Evolutionary conservation across 495 filamentous ascomycete species (phyloP).

Genomic region (Podospora tetraspora): DNA sequence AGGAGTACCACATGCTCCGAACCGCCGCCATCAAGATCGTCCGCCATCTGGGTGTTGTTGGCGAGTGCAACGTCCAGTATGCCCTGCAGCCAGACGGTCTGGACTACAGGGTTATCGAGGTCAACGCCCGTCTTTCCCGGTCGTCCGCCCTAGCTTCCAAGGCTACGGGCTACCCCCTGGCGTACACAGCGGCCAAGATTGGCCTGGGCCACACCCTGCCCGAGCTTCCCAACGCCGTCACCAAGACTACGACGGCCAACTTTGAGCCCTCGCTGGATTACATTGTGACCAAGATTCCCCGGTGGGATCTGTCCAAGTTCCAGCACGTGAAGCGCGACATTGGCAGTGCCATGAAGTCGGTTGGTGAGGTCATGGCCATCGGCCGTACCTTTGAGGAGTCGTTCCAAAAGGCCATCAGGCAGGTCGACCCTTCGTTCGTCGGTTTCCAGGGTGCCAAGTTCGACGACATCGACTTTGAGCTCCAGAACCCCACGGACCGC

Average conservation of each 20-base stretch:
- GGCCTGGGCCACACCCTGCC: constrained; percentile 90
- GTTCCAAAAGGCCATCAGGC: constrained; percentile 97
- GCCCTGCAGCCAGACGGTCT: constrained; percentile 89
- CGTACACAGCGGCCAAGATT: constrained; percentile 96
- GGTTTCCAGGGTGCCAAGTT: constrained; percentile 96
- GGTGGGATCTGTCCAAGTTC: constrained; percentile 97
- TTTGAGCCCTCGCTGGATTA: constrained; percentile 97
- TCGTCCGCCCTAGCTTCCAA: constrained; percentile 97
- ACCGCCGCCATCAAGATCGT: constrained; percentile 96
- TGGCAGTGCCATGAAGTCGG: constrained; percentile 96
- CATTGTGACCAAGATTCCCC: constrained; percentile 95
- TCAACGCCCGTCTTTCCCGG: constrained; percentile 93
- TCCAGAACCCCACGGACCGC: constrained; percentile 88
- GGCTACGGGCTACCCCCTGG: constrained; percentile 93
- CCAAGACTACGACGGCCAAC: constrained; percentile 97
- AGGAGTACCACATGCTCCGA: constrained; percentile 98
- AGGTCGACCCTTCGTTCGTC: constrained; percentile 86
- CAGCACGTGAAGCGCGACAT: constrained; percentile 98
- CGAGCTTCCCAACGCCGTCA: constrained; percentile 93
- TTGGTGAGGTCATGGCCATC: constrained; percentile 99
- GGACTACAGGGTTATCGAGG: constrained; percentile 97
- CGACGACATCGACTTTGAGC: constrained; percentile 82
- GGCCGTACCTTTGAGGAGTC: constrained; percentile 97
- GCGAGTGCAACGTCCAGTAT: constrained; percentile 98
- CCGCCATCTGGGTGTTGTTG: constrained; percentile 88